Evolutionary conservation across 2,329 filamentous ascomycete genomes (phyloP), one percentile per base, ranked within the genome.

Genomic region (Fusarium sp.): DNA sequence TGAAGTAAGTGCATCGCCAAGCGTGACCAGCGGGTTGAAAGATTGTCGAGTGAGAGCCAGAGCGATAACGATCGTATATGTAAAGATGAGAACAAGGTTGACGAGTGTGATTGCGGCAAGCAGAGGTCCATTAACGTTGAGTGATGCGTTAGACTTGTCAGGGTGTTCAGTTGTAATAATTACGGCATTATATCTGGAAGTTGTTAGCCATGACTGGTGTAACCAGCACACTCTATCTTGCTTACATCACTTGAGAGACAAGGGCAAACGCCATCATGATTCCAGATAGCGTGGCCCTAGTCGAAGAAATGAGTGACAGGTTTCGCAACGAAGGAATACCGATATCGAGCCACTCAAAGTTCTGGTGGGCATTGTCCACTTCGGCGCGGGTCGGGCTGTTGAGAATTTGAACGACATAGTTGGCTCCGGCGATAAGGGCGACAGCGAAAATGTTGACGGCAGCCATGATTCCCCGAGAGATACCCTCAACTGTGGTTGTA

Each of bases 401-500:
- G 14, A 88, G 81, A n/a, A 86, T 79, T 74, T 88, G 86, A 60
- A 86, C 84, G 41, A 81, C 79, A 70, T 87, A 88, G 76, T 86
- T 86, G 13, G 82, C 85, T 5, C 82, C 83, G 1, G 82, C 82
- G 14, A 88, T 74, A 21, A 87, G 67, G 7, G 81, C 76, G 7
- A 84, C 71, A 10, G 77, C 78, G 43, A 83, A 77, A 4, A 82
- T 70, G 73, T 83, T 86, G 62, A 86, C 80, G 21, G 80, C 75
- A 10, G 79, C 82, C 50, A 83, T 81, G 25, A 86, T 68, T 0
- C 81, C 83, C 65, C 79, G 79, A 57, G 80, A 77, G 28, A 85
- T 75, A 11, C 70, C 69, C 28, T 76, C 67, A 9, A 83, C 80
- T 7, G 62, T 74, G 11, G 54, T 53, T 66, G 84, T 85, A 4